Evolutionary conservation across 306 rosid genomes (phyloP).

Genomic region (Prosopis cineraria): DNA sequence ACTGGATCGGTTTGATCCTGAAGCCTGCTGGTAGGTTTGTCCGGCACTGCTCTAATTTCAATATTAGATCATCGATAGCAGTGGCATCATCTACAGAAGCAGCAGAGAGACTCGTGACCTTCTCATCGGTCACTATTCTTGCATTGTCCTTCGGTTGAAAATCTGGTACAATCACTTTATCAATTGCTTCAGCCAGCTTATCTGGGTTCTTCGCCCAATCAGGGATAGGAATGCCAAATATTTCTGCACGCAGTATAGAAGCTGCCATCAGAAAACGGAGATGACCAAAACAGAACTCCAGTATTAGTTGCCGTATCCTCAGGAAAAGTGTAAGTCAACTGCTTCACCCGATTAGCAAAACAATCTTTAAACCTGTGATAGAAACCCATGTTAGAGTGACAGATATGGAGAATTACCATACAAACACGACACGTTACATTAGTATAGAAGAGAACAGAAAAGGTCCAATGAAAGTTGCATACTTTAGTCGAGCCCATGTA

Average conservation of each 20-base stretch:
- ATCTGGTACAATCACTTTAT: conserved; percentile 71
- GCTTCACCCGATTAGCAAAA: conserved; percentile 85
- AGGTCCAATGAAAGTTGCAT: conserved; percentile 17
- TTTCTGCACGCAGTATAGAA: conserved; percentile 79
- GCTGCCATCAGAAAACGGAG: conserved; percentile 88
- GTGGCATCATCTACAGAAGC: conserved; percentile 83
- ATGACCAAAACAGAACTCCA: conserved; percentile 97
- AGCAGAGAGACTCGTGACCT: conserved; percentile 68
- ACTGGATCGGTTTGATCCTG: conserved; percentile 90
- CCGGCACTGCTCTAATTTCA: conserved; percentile 63
- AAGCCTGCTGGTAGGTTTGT: conserved; percentile 59
- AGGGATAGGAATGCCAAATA: conserved; percentile 85
- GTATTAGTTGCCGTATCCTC: conserved; percentile 95
- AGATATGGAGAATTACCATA: not conserved
- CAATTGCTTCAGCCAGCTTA: conserved; percentile 76
- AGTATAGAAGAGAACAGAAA: not conserved
- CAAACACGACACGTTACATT: not conserved
- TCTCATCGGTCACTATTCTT: conserved; percentile 86
- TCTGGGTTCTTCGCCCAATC: conserved; percentile 76
- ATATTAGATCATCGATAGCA: conserved; percentile 67
- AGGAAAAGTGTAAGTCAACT: conserved; percentile 87
- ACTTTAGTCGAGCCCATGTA: conserved; percentile 91
- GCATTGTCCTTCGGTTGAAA: conserved; percentile 82
- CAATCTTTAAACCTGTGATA: conserved; percentile 89
- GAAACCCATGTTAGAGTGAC: conserved; percentile 59